Base-by-base conservation (phyloP, 208 protist genomes). In the Wallacemonas collosoma region DNA sequence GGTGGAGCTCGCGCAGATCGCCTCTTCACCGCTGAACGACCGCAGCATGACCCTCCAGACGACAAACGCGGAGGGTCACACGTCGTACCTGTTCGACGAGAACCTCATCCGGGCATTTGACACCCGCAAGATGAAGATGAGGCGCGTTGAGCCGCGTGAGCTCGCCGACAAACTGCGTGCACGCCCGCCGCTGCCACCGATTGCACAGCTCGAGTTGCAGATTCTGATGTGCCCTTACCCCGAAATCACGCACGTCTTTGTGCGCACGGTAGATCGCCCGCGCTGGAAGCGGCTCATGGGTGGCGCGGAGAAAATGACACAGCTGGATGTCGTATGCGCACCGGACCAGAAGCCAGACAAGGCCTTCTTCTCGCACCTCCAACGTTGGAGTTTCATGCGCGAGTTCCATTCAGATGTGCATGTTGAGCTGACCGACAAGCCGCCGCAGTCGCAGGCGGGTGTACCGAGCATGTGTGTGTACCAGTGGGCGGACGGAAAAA, bases 331-430 rank as follows among this genome's bases (percentile, higher is more conserved):
- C 3, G 82, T 97, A 26, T 68, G 81, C 63, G 68, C 73, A 12
- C 55, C 76, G 9, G 72, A 44, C 15, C 40, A 41, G 50, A 90
- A 89, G 67, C 82, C 86, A 2, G 64, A 81, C 63, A 53, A 65
- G 39, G 78, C 63, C 6, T 90, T 95, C 57, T 84, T 93, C 68
- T 68, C 80, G 15, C 82, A 83, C 56, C 80, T 97, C 9, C 80
- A 94, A 76, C 84, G 76, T 9, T 97, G 93, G 90, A 93, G 87
- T 73, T 97, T 91, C 69, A 88, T 97, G 83, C 64, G 73, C 12
- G 89, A 97, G 82, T 95, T 95, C 68, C 74, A 89, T 72, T 88
- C 82, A 39, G 88, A 97, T 53, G 88, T 97, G 8, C 89, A 97
- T 58, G 75, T 97, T 5, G 89, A 97, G 70, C 81, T 97, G 58